phyloP scores from a whole-genome alignment of 345 rosid genomes.

The Gynandropsis gynandra region DNA sequence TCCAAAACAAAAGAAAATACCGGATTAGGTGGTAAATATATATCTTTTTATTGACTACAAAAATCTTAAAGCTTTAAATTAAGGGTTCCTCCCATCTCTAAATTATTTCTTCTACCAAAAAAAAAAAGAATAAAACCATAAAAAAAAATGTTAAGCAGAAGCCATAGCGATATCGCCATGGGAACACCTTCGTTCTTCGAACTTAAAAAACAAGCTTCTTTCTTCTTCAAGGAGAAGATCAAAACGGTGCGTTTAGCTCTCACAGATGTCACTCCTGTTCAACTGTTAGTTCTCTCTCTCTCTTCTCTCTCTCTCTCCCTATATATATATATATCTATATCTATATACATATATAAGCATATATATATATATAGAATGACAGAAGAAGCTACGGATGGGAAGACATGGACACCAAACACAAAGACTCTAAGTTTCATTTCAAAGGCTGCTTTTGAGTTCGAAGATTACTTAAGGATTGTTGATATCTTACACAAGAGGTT shows the following conservation, averaged over 20 bases:
- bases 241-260: slow-evolving; percentile 83
- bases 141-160: slow-evolving; percentile 58
- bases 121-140: slow-evolving; percentile 1
- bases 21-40: too few relatives aligned
- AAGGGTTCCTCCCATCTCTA: too few relatives aligned
- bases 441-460: slow-evolving; percentile 86
- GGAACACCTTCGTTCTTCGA: slow-evolving; percentile 55
- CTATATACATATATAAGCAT: not conserved
- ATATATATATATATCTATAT: not conserved
- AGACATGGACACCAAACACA: slow-evolving; percentile 57
- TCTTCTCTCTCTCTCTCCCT: not conserved
- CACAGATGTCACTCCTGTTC: slow-evolving; percentile 74
- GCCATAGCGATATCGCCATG: slow-evolving; percentile 33
- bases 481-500: slow-evolving; percentile 78
- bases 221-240: slow-evolving; percentile 87
- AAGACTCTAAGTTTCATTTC: slow-evolving; percentile 64
- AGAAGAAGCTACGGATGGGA: slow-evolving; percentile 72
- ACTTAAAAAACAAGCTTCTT: slow-evolving; percentile 84
- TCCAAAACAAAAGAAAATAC: too few relatives aligned
- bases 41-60: too few relatives aligned
- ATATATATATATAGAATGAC: slow-evolving; percentile 43
- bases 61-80: too few relatives aligned
- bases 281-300: slow-evolving; percentile 23
- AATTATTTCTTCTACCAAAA: not conserved
- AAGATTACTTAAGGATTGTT: slow-evolving; percentile 73